Base-by-base conservation (phyloP, 768 basidiomycete genomes). In the Hemileccinum impolitum region DNA sequence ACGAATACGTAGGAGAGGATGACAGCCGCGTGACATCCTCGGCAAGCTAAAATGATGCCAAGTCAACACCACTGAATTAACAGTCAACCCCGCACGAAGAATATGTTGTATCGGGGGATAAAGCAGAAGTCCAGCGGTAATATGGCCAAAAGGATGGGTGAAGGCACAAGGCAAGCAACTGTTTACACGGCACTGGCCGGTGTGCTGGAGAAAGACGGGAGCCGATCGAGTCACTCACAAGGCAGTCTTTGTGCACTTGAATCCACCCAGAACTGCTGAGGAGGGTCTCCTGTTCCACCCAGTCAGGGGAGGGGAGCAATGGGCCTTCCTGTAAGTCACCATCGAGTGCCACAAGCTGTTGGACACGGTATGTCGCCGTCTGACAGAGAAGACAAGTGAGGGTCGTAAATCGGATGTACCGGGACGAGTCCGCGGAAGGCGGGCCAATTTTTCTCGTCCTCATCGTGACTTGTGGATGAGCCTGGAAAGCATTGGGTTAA, bases 251-350 rank as follows among this genome's bases (percentile, higher is more conserved):
- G 59, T 83, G 74, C 17, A 90, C 77, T 57, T 90, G 82, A 52
- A 91, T 76, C 86, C 85, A 89, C 11, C 88, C 89, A 45, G 63
- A 79, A 30, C 72, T 66, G 55, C 82, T 85, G 66, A 80, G 80
- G 67, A 90, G 72, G 43, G 81, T 70, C 60, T 87, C 85, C 43
- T 79, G 76, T 68, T 90, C 88, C 6, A 81, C 81, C 85, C 86
- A 90, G 39, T 87, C 85, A 45, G 84, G 81, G 1, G 80, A 80
- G 14, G 88, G 86, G 42, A 88, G 68, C 14, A 89, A 67, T 3
- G 82, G 79, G 8, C 84, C 82, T 46, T 84, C 84, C 42, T 76
- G 76, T 13, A 74, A 72, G 51, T 85, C 82, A 7, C 80, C 65
- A 46, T 84, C 83, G 41, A 70, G 66, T 35, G 79, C 71, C 44